Evolutionary conservation across 805 yeast species (phyloP).

Genomic region (Yamadazyma phyllophila): DNA sequence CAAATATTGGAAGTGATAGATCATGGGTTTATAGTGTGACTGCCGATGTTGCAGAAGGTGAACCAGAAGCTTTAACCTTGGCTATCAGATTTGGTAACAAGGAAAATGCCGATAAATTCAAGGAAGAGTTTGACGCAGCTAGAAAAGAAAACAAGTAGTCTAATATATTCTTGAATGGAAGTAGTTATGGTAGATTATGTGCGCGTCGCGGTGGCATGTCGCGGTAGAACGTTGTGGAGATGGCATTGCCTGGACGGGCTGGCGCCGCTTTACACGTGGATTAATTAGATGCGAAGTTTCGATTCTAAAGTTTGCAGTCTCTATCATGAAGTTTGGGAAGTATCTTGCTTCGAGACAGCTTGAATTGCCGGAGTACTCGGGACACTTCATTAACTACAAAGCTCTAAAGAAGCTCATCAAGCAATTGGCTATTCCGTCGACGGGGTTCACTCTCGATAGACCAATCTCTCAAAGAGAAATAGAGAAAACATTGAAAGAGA

Average conservation of each 20-base stretch:
- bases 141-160: conserved; percentile 41
- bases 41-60: conserved; percentile 94
- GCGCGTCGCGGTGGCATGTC: background rate
- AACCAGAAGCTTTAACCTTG: conserved; percentile 91
- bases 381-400: conserved; percentile 92
- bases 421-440: conserved; percentile 55
- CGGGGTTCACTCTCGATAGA: conserved; percentile 13
- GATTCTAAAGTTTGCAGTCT: background rate
- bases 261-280: conserved; percentile 5
- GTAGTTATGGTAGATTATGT: background rate
- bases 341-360: conserved; percentile 90
- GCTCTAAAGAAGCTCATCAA: conserved; percentile 90
- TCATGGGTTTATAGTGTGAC: conserved; percentile 97
- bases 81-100: conserved; percentile 93
- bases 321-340: conserved; percentile 83
- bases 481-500: conserved; percentile 66
- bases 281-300: conserved; percentile 5
- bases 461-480: conserved; percentile 28
- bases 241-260: no score
- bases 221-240: background rate
- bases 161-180: background rate
- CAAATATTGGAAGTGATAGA: conserved; percentile 96
- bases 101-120: conserved; percentile 93
- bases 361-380: conserved; percentile 92
- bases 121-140: conserved; percentile 86